Evolutionary conservation across 2,329 filamentous ascomycete species (phyloP), one percentile per base, ranked within the genome.

Genomic region (Hypocrella siamensis): DNA sequence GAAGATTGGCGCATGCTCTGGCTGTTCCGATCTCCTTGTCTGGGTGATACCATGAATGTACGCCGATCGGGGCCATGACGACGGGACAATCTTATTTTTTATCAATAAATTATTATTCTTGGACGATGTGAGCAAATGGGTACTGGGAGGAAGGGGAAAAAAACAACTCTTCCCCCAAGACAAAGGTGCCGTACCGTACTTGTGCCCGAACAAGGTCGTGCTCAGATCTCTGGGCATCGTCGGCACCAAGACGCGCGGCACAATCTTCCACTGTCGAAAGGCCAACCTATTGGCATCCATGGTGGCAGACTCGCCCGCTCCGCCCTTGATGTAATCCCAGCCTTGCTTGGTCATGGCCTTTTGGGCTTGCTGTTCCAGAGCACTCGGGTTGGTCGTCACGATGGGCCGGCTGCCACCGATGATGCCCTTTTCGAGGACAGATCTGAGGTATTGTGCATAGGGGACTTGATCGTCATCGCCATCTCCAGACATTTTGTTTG

Each of bases 21-120:
- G 78, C 74, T 0, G 73, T 64, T 1, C 73, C 77, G 1, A 64
- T 58, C 44, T 85, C 79, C 11, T 62, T 70, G 40, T 80, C 71
- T 0, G 57, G 47, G 41, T 85, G 76, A 45, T 79, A 74, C 19
- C 80, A 71, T 2, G 58, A 58, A 42, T 83, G 76, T 0, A 81
- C 75, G 0, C 79, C 79, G 2, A 84, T 61, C 0, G 79, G 79
- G 1, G 76, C 77, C 45, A 78, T 66, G 2, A 80, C 46, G 79
- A 30, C 6, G 38, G 49, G 34, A n/a, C n/a, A n/a, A n/a, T n/a
- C n/a, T n/a, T n/a, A n/a, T n/a, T n/a, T n/a, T n/a, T n/a, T n/a
- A n/a, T n/a, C n/a, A n/a, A n/a, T n/a, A n/a, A n/a, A n/a, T n/a
- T n/a, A n/a, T n/a, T n/a, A n/a, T n/a, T n/a, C n/a, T n/a, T n/a